These are phyloP conservation scores for Pythium insidiosum DNA, from an alignment of 352 stramenopile genomes.

Conservation along the genomic window DNA sequence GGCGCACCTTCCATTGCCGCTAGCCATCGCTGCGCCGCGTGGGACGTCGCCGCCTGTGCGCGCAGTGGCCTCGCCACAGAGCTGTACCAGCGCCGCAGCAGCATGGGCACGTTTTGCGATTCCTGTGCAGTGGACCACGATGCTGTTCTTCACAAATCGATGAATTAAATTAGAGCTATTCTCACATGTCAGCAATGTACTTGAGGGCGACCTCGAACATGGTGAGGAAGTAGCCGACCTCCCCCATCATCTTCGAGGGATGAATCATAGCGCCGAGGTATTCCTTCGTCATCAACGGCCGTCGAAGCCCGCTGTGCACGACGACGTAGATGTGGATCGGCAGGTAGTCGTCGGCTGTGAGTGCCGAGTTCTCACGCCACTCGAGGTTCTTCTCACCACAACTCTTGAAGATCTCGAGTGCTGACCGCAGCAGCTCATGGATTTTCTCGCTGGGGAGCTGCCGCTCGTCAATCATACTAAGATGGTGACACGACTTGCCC, in stretches of 20 bases:
- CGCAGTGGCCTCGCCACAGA: no score
- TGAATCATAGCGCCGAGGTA: conserved; percentile 78
- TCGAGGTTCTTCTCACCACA: conserved; percentile 74
- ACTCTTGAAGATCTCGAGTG: conserved; percentile 74
- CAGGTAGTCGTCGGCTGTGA: conserved; percentile 79
- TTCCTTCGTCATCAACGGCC: conserved; percentile 65
- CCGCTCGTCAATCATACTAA: conserved; percentile 82
- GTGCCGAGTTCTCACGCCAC: conserved; percentile 61
- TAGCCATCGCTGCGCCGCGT: conserved; percentile 15
- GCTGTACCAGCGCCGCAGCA: background rate
- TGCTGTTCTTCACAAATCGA: no score
- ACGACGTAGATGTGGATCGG: conserved; percentile 86
- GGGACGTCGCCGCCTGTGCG: background rate
- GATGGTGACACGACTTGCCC: conserved; percentile 69
- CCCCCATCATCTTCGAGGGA: conserved; percentile 71
- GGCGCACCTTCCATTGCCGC: conserved; percentile 25
- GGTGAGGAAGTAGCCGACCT: conserved; percentile 82
- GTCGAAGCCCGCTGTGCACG: conserved; percentile 67
- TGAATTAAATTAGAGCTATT: no score
- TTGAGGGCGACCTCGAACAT: conserved; percentile 86
- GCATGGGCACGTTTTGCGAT: background rate
- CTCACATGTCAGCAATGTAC: conserved; percentile 83
- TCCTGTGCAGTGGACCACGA: no score
- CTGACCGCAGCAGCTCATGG: conserved; percentile 66
- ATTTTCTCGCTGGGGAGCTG: conserved; percentile 69